These are phyloP conservation scores for Sporisorium sorghi DNA, from an alignment of 1,284 basidiomycete species.

Conservation along the genomic window DNA sequence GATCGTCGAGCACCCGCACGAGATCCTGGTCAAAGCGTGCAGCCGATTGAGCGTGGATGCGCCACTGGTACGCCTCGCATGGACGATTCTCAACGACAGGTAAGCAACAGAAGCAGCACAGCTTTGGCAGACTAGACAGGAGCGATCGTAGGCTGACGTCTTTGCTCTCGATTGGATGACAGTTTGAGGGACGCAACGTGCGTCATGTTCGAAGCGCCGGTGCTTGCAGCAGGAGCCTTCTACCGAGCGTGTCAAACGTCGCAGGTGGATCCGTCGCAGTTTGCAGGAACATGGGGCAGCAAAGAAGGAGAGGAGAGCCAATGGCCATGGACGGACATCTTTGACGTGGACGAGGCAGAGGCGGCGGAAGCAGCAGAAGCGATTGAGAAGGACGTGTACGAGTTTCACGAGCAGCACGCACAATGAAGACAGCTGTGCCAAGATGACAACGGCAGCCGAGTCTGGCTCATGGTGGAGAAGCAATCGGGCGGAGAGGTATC, in stretches of 20 bases:
- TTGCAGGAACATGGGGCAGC: slow-evolving; percentile 29
- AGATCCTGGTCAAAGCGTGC: slow-evolving; percentile 59
- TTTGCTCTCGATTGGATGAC: background rate
- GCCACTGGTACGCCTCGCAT: slow-evolving; percentile 50
- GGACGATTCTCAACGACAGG: slow-evolving; percentile 60
- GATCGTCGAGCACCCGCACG: slow-evolving; percentile 82
- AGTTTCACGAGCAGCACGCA: slow-evolving; percentile 41
- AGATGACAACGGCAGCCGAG: background rate
- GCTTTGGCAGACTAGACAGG: background rate
- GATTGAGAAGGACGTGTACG: slow-evolving; percentile 58
- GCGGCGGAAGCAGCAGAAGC: slow-evolving; percentile 46
- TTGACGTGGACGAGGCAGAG: slow-evolving; percentile 63
- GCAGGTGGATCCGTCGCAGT: slow-evolving; percentile 44
- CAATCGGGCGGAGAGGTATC: background rate
- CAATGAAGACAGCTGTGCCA: slow-evolving; percentile 4
- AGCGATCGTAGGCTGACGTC: slow-evolving; percentile 3
- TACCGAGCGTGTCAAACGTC: slow-evolving; percentile 52
- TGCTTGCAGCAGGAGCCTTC: slow-evolving; percentile 64
- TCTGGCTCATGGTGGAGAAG: background rate
- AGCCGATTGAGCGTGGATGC: slow-evolving; percentile 50
- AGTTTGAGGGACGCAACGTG: slow-evolving; percentile 57
- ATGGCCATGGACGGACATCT: slow-evolving; percentile 57
- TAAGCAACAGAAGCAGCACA: slow-evolving; percentile 6
- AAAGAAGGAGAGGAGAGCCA: slow-evolving; percentile 23
- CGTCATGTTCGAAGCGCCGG: slow-evolving; percentile 62